Evolutionary conservation across 768 basidiomycete genomes (phyloP).

Genomic region (Phaeotremella fagi): DNA sequence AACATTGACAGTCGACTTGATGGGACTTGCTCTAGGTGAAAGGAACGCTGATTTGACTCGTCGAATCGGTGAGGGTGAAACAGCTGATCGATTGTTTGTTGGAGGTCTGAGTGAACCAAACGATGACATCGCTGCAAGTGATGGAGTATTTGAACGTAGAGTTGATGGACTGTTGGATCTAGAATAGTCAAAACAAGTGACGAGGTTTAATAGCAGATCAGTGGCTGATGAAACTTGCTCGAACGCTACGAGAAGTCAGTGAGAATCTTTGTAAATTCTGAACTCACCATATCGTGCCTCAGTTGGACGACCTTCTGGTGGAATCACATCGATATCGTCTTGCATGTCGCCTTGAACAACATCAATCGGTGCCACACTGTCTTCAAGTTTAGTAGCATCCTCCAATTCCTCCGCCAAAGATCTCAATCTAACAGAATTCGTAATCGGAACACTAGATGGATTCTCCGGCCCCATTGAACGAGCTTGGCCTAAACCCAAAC

Average conservation of each 20-base stretch:
- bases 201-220: slow-evolving; percentile 31
- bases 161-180: slow-evolving; percentile 12
- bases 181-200: slow-evolving; percentile 26
- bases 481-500: too few species aligned
- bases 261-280: too few species aligned
- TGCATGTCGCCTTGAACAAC: slow-evolving; percentile 9
- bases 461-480: too few species aligned
- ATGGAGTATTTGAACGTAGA: slow-evolving; percentile 1
- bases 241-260: too few species aligned
- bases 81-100: slow-evolving; percentile 1
- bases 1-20: slow-evolving; percentile 16
- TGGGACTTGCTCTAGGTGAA: slow-evolving; percentile 20
- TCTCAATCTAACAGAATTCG: slow-evolving; percentile 1
- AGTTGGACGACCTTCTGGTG: too few species aligned
- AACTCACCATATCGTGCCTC: too few species aligned
- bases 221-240: slow-evolving; percentile 35
- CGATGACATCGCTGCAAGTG: slow-evolving; percentile 18
- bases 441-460: too few species aligned
- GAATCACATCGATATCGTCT: slow-evolving; percentile 1
- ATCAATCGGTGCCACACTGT: neutral
- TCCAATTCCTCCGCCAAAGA: slow-evolving; percentile 32
- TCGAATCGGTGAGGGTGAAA: slow-evolving; percentile 44
- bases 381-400: slow-evolving; percentile 2
- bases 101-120: slow-evolving; percentile 16
- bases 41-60: slow-evolving; percentile 28